Evolutionary conservation across 148 eudicot species (phyloP).

Genomic region (Talinum fruticosum): DNA sequence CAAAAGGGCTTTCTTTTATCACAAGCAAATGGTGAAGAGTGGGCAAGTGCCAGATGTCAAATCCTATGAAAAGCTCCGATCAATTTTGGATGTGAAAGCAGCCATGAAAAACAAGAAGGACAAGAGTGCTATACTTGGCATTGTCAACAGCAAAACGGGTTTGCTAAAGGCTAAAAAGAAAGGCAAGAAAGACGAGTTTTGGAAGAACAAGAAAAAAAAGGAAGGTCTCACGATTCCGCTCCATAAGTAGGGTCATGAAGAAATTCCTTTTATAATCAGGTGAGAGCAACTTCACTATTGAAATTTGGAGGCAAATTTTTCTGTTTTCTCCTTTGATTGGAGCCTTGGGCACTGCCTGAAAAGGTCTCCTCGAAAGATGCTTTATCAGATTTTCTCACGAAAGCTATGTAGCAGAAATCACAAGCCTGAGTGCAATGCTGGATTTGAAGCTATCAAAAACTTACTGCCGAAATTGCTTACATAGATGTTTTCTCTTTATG

Average conservation of each 20-base stretch:
- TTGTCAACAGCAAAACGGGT: constrained; percentile 70
- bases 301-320: background rate
- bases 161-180: constrained; percentile 55
- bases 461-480: background rate
- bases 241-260: constrained; percentile 20
- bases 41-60: constrained; percentile 77
- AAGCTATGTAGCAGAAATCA: background rate
- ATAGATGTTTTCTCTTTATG: background rate
- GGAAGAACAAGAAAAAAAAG: constrained; percentile 68
- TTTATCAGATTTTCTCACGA: background rate
- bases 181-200: constrained; percentile 85
- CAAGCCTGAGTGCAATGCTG: background rate
- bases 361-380: background rate
- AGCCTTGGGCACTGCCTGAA: background rate
- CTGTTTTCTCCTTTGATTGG: background rate
- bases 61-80: constrained; percentile 72
- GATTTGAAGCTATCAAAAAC: background rate
- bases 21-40: constrained; percentile 84
- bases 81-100: constrained; percentile 79
- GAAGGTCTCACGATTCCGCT: constrained; percentile 32
- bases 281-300: background rate
- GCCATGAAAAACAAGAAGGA: constrained; percentile 75
- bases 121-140: constrained; percentile 68
- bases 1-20: constrained; percentile 81
- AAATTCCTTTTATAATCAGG: background rate